These are phyloP conservation scores for Candida schatavii DNA, from an alignment of 805 yeast genomes.

Conservation along the genomic window DNA sequence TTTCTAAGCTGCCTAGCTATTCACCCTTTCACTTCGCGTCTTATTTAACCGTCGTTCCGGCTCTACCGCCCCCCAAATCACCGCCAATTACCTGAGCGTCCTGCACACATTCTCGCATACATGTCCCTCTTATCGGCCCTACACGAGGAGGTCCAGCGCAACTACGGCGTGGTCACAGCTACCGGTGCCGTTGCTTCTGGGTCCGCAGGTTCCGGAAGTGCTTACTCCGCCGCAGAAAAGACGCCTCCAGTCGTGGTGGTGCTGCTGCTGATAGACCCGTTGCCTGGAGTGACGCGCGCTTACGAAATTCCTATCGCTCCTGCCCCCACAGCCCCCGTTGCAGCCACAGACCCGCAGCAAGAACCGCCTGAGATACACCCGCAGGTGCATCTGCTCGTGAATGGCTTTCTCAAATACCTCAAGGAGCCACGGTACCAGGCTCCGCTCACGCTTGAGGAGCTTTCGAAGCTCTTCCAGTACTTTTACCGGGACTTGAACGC, in stretches of 20 bases:
- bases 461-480: slow-evolving; percentile 29
- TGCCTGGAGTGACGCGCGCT: not conserved
- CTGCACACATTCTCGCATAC: not conserved
- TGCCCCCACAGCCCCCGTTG: not conserved
- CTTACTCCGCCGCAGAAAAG: too few species aligned
- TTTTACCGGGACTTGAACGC: slow-evolving; percentile 40
- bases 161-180: not conserved
- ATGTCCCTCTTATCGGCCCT: not conserved
- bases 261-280: too few species aligned
- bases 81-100: too few species aligned
- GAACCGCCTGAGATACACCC: slow-evolving; percentile 20
- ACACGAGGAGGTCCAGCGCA: slow-evolving; percentile 1
- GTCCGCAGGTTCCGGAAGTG: not conserved
- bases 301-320: not conserved
- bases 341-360: not conserved
- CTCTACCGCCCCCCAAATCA: too few species aligned
- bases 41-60: too few species aligned
- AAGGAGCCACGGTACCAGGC: slow-evolving; percentile 43
- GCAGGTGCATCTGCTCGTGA: slow-evolving; percentile 23
- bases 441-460: slow-evolving; percentile 35
- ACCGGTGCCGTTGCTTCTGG: not conserved
- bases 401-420: slow-evolving; percentile 30
- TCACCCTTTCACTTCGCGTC: too few species aligned
- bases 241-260: too few species aligned
- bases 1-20: too few species aligned